Conservation (phyloP, 805 yeast genomes). For the Yarrowia sp. region DNA sequence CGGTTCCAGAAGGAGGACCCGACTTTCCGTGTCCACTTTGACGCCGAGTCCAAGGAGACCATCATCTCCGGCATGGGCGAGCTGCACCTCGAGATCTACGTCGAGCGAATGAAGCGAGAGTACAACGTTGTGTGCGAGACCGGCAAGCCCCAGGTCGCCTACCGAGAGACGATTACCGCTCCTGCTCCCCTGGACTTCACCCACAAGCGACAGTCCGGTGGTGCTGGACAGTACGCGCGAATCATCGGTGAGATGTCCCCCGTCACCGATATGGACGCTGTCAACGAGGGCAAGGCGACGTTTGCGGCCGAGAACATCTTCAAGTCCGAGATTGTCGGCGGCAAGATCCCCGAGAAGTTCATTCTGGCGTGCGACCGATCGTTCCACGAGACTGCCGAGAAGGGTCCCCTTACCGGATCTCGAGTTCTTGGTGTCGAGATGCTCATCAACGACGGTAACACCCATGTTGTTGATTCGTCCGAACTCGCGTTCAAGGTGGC, state of each 20-base stretch:
- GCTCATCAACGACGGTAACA: conserved; percentile 95
- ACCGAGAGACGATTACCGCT: conserved; percentile 83
- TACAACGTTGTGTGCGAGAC: conserved; percentile 92
- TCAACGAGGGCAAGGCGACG: conserved; percentile 39
- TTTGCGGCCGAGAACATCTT: conserved; percentile 54
- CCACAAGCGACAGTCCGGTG: conserved; percentile 98
- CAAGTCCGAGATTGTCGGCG: conserved; percentile 89
- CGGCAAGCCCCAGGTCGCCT: conserved; percentile 97
- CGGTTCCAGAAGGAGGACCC: conserved; percentile 99
- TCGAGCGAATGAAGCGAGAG: conserved; percentile 97
- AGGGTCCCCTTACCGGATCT: conserved; percentile 96
- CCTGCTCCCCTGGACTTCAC: conserved; percentile 83
- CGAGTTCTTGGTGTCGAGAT: conserved; percentile 87
- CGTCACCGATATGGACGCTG: conserved; percentile 40
- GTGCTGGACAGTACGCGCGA: conserved; percentile 99
- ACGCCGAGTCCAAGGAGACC: conserved; percentile 89
- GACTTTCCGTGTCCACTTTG: conserved; percentile 90
- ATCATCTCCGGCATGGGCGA: conserved; percentile 98
- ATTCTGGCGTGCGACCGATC: conserved; percentile 93
- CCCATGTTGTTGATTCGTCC: conserved; percentile 95
- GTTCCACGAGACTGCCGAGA: conserved; percentile 88
- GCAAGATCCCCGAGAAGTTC: conserved; percentile 93
- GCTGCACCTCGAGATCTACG: conserved; percentile 93
- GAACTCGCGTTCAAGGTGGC: conserved; percentile 95
- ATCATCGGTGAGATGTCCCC: conserved; percentile 81